Base-by-base conservation (phyloP, 2,329 filamentous ascomycete genomes). In the Raffaelea ambrosiae region DNA sequence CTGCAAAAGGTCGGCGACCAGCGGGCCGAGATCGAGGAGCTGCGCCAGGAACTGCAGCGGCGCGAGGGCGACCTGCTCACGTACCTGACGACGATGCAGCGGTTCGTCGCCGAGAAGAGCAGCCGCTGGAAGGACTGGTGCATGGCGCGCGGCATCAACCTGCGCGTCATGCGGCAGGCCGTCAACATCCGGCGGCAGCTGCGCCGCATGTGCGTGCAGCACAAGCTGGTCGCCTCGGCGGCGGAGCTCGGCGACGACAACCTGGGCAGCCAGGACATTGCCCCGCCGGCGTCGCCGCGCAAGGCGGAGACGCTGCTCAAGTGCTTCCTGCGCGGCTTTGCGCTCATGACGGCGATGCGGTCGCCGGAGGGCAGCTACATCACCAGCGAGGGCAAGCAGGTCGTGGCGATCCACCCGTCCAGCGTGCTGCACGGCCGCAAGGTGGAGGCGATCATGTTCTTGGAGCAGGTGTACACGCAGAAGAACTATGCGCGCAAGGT, bases 401-500 rank as follows among this genome's bases (percentile, higher is more conserved):
- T 72, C 2, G 77, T 84, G 10, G 70, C 75, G 0, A 75, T 84
- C 18, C 81, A 84, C 55, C 81, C 81, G 0, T 72, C 77, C 0
- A 84, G 80, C 53, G 76, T 80, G 0, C 55, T 84, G 43, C 77
- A 81, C 53, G 79, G 80, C 0, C 70, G 74, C 56, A 83, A 82
- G 62, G 73, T 71, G 57, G 79, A 83, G 61, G 79, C 79, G 4
- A 81, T 84, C 58, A 80, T 84, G 79, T 84, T 83, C 52, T 59
- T 84, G 10, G 80, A 84, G 53, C 76, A 84, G 53, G 78, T 84
- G 0, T 84, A 76, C 55, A 84, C 81, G 1, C 73, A 73, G 47
- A 82, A 81, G 63, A 83, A 77, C 56, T 84, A 83, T 51, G 80
- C 76, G 0, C 83, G 82, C 60, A 83, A 79, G 60, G 79, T 83